Evolutionary conservation across 2,329 filamentous ascomycete species (phyloP).

Genomic region (Clarireedia hainanense): DNA sequence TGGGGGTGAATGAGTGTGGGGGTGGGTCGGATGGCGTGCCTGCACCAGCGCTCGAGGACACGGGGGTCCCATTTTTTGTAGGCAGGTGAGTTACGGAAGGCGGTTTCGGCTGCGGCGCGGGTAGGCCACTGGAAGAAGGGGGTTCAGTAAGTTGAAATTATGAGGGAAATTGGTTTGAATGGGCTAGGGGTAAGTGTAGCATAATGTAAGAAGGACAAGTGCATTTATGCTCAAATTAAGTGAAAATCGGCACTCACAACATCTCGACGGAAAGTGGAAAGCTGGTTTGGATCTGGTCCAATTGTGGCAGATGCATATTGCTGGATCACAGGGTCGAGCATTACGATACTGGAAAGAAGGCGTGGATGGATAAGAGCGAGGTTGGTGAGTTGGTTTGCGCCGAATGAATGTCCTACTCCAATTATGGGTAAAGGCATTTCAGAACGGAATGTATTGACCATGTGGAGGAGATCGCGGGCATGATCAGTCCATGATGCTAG

Average conservation of each 20-base stretch:
- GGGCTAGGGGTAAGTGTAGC: not conserved
- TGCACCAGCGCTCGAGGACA: slow-evolving; percentile 66
- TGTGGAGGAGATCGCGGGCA: slow-evolving; percentile 69
- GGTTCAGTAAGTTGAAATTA: not conserved
- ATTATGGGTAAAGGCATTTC: slow-evolving; percentile 71
- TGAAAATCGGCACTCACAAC: slow-evolving; percentile 21
- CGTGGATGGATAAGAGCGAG: slow-evolving; percentile 73
- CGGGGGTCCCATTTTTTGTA: slow-evolving; percentile 77
- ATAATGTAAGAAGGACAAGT: not conserved
- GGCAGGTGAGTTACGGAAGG: slow-evolving; percentile 64
- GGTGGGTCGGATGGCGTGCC: slow-evolving; percentile 66
- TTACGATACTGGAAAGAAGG: slow-evolving; percentile 64
- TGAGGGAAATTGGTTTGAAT: not conserved
- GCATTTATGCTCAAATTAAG: not conserved
- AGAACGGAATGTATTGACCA: slow-evolving; percentile 76
- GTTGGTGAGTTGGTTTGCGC: slow-evolving; percentile 64
- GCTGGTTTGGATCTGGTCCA: slow-evolving; percentile 39
- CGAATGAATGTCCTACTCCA: slow-evolving; percentile 84
- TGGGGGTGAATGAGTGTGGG: slow-evolving; percentile 55
- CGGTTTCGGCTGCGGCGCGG: slow-evolving; percentile 54
- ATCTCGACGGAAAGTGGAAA: slow-evolving; percentile 68
- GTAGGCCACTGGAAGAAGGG: slow-evolving; percentile 56
- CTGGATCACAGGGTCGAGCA: slow-evolving; percentile 79
- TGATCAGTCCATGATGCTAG: slow-evolving; percentile 74
- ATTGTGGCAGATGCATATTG: slow-evolving; percentile 34